Evolutionary conservation across 2,329 filamentous ascomycete species (phyloP).

Genomic region (Pyrenophora graminea): DNA sequence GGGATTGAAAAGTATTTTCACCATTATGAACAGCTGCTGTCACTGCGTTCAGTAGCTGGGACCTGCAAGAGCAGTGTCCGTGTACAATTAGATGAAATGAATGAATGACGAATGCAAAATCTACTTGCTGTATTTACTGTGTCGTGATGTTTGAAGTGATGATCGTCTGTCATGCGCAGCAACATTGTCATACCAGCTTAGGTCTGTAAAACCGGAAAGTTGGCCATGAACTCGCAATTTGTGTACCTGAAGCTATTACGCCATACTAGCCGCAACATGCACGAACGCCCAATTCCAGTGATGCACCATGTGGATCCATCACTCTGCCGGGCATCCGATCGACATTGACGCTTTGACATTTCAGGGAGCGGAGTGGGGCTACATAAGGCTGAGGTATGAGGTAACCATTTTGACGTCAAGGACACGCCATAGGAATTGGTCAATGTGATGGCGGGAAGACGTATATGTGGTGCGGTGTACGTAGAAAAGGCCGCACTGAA

Average conservation of each 20-base stretch:
- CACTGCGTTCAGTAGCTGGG: conserved; percentile 18
- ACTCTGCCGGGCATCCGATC: no score
- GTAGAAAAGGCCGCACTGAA: neutral
- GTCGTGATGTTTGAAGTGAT: neutral
- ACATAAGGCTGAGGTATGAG: conserved; percentile 1
- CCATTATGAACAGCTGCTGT: conserved; percentile 4
- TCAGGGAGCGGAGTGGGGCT: conserved; percentile 4
- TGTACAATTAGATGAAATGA: conserved; percentile 8
- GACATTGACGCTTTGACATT: neutral
- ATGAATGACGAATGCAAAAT: conserved; percentile 10
- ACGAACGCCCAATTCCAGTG: conserved; percentile 1
- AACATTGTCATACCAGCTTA: neutral
- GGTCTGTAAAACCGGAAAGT: no score
- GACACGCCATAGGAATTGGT: no score
- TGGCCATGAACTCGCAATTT: neutral
- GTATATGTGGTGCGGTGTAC: neutral
- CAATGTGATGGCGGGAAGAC: no score
- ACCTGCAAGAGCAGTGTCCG: conserved; percentile 15
- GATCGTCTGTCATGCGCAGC: neutral
- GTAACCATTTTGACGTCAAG: conserved; percentile 17
- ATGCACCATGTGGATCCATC: no score
- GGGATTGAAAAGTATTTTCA: conserved; percentile 7
- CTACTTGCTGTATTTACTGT: neutral
- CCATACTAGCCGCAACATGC: neutral
- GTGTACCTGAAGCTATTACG: conserved; percentile 4